Conservation (phyloP, 768 basidiomycete genomes). For the Tulasnella sp. region DNA sequence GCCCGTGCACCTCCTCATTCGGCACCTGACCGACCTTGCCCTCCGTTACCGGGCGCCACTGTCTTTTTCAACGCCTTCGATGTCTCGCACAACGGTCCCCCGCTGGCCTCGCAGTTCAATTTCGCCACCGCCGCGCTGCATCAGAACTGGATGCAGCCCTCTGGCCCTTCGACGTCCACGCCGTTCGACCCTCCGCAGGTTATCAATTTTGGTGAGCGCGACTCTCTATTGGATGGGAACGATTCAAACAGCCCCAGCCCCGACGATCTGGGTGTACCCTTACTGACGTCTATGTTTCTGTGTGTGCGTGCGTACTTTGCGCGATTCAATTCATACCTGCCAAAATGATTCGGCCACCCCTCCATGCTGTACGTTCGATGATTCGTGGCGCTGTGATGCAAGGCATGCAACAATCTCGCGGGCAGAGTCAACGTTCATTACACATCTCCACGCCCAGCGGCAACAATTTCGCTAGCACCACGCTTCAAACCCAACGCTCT, state of each 20-base stretch:
- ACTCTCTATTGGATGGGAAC: neutral
- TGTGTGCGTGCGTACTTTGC: neutral
- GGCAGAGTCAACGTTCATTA: conserved; percentile 4
- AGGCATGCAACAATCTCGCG: neutral
- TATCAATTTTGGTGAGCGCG: neutral
- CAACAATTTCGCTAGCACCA: neutral
- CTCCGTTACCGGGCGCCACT: neutral
- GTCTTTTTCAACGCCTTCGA: neutral
- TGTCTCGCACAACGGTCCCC: conserved; percentile 1
- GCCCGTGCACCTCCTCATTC: neutral
- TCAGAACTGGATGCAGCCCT: neutral
- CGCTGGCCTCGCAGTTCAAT: neutral
- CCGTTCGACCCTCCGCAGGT: neutral
- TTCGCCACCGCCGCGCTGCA: neutral
- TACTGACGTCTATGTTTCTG: conserved; percentile 7
- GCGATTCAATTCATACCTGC: neutral
- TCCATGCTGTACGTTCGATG: neutral
- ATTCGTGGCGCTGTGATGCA: neutral
- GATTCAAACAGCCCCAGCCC: neutral
- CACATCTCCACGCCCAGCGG: conserved; percentile 15
- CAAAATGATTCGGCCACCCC: neutral
- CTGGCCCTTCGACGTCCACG: neutral
- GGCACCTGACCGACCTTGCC: neutral
- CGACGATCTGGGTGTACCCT: conserved; percentile 12
- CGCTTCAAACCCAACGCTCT: neutral